Evolutionary conservation across 1,284 basidiomycete genomes (phyloP).

Genomic region (Sporisorium exsertum): DNA sequence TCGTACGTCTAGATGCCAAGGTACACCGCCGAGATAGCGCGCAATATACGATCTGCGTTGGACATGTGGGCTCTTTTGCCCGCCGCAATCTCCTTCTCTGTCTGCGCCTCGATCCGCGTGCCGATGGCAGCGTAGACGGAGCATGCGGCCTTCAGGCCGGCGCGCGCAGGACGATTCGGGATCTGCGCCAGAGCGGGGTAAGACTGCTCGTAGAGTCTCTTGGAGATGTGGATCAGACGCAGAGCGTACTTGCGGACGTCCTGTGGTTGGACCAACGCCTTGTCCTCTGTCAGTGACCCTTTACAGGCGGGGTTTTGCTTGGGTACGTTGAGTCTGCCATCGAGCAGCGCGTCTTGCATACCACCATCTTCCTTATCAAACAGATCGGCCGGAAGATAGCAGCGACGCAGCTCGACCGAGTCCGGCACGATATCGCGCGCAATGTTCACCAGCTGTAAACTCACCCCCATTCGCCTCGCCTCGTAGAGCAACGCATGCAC

Average conservation of each 20-base stretch:
- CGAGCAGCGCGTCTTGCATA: constrained; percentile 30
- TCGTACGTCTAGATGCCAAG: constrained; percentile 20
- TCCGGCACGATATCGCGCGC: constrained; percentile 60
- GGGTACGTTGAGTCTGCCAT: constrained; percentile 14
- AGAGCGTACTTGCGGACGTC: constrained; percentile 47
- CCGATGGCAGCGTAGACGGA: constrained; percentile 58
- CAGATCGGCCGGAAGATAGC: constrained; percentile 52
- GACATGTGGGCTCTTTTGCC: constrained; percentile 48
- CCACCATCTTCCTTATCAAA: constrained; percentile 24
- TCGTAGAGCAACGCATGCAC: constrained; percentile 47
- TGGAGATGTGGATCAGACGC: constrained; percentile 40
- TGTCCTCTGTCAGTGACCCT: too few species aligned
- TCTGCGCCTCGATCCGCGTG: constrained; percentile 38
- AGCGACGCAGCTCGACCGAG: constrained; percentile 47
- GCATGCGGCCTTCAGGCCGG: constrained; percentile 58
- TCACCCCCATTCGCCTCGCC: constrained; percentile 62
- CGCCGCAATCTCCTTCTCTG: constrained; percentile 12
- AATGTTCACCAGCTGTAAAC: constrained; percentile 64
- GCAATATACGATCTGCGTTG: constrained; percentile 19
- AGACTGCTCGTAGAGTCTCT: constrained; percentile 37
- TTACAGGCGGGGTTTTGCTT: not conserved
- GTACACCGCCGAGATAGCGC: constrained; percentile 43
- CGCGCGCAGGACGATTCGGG: constrained; percentile 49
- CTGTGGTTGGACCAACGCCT: constrained; percentile 13
- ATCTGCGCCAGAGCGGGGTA: constrained; percentile 50